These are phyloP conservation scores for Mycena epipterygia DNA, from an alignment of 768 basidiomycete species.

Conservation along the genomic window DNA sequence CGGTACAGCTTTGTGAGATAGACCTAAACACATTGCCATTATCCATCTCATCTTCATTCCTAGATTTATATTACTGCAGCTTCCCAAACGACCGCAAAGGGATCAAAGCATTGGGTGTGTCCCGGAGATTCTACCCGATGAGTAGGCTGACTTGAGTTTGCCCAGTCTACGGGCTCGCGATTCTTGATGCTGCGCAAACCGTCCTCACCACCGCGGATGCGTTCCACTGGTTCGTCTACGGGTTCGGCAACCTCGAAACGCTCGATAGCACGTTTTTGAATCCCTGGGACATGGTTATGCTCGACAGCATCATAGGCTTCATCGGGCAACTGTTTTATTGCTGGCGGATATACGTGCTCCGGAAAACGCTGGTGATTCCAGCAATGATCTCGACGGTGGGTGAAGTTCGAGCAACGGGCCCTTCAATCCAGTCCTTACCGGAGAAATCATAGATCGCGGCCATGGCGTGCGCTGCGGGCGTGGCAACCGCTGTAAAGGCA, in stretches of 20 bases:
- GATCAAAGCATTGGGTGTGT: too few species aligned
- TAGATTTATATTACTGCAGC: too few species aligned
- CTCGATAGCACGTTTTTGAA: slow-evolving; percentile 28
- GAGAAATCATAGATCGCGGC: not conserved
- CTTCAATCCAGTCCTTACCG: not conserved
- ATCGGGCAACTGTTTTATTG: slow-evolving; percentile 36
- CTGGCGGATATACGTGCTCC: slow-evolving; percentile 27
- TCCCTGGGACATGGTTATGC: slow-evolving; percentile 31
- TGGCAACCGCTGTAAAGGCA: not conserved
- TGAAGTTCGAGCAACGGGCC: too few species aligned
- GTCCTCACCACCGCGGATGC: slow-evolving; percentile 34
- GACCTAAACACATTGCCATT: too few species aligned
- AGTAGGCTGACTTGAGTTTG: too few species aligned
- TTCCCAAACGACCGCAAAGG: too few species aligned
- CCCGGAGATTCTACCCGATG: too few species aligned
- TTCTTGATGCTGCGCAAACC: slow-evolving; percentile 34
- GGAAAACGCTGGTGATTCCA: not conserved
- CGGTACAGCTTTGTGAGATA: too few species aligned
- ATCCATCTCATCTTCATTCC: too few species aligned
- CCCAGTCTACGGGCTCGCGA: slow-evolving; percentile 3
- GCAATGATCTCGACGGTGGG: not conserved
- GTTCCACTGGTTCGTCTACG: too few species aligned
- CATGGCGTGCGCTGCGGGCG: not conserved
- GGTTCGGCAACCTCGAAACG: slow-evolving; percentile 29
- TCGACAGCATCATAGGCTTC: slow-evolving; percentile 30